Evolutionary conservation across 495 filamentous ascomycete genomes (phyloP).

Genomic region (Oidiodendron maius): DNA sequence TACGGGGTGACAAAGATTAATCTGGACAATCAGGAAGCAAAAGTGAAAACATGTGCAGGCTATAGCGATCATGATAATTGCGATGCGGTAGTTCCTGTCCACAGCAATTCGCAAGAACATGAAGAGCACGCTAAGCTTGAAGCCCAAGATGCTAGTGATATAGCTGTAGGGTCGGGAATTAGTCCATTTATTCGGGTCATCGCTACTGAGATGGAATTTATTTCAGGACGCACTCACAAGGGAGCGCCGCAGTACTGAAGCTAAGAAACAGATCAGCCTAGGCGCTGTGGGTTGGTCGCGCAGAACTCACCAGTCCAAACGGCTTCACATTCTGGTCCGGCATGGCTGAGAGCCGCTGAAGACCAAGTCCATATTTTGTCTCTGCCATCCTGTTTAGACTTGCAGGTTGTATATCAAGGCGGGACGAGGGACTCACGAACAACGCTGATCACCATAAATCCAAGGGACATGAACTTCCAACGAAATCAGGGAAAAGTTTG

Average conservation of each 20-base stretch:
- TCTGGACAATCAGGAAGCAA: conserved; percentile 49
- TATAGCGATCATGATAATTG: conserved; percentile 29
- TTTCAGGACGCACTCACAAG: conserved; percentile 23
- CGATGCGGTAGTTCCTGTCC: conserved; percentile 30
- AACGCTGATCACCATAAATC: conserved; percentile 24
- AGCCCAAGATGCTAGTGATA: conserved; percentile 39
- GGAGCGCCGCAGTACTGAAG: conserved; percentile 34
- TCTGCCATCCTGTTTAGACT: too few species aligned
- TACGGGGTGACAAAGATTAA: conserved; percentile 41
- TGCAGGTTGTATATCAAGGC: too few species aligned
- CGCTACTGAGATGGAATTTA: too few species aligned
- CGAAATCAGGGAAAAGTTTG: neutral
- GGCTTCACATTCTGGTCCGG: conserved; percentile 29
- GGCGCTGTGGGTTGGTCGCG: neutral
- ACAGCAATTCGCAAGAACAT: conserved; percentile 46
- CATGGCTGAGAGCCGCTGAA: conserved; percentile 26
- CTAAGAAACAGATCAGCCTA: conserved; percentile 14
- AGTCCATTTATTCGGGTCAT: neutral
- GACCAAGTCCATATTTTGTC: conserved; percentile 36
- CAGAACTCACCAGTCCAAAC: conserved; percentile 29
- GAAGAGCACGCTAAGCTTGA: conserved; percentile 44
- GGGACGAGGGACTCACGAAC: too few species aligned
- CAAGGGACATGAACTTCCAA: conserved; percentile 19
- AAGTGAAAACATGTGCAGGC: conserved; percentile 63
- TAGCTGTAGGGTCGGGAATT: conserved; percentile 26